Evolutionary conservation across 202 grass and related monocot genomes (phyloP), one percentile per base, ranked within the genome.

Genomic region (Schoenoplectus triqueter): DNA sequence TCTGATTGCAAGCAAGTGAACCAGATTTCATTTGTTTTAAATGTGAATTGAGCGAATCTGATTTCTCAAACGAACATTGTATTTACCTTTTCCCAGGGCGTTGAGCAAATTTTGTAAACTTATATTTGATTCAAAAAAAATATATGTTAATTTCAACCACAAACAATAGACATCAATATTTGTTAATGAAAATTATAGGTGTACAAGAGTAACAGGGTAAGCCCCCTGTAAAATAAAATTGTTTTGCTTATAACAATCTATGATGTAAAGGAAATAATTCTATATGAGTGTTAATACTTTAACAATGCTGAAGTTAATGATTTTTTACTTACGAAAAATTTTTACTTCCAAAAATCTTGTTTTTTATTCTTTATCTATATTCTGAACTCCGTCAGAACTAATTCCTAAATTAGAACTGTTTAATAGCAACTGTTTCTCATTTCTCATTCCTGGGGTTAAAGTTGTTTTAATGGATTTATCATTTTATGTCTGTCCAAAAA

Each of bases 1-100:
- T 81, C 78, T 14, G 63, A 64, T 66, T 64, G 15, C n/a, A 20
- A 64, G 59, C 78, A 54, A 67, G 41, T 48, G 8, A 13, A 20
- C 11, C 17, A 46, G 22, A 63, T 56, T 76, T 77, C 19, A 15
- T 41, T 78, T 78, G 1, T 78, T 42, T 78, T 45, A 8, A n/a
- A n/a, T n/a, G n/a, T n/a, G n/a, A n/a, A n/a, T n/a, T n/a, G n/a
- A n/a, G n/a, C n/a, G n/a, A n/a, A n/a, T n/a, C n/a, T n/a, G n/a
- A n/a, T n/a, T n/a, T n/a, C n/a, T n/a, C n/a, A n/a, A n/a, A n/a
- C n/a, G n/a, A n/a, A n/a, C n/a, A n/a, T n/a, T n/a, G n/a, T n/a
- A n/a, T n/a, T n/a, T n/a, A n/a, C n/a, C n/a, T n/a, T n/a, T n/a
- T n/a, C n/a, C n/a, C n/a, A n/a, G 1, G 6, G 41, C 8, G 41